These are phyloP conservation scores for Monascus purpureus DNA, from an alignment of 495 filamentous ascomycete genomes.

Conservation along the genomic window DNA sequence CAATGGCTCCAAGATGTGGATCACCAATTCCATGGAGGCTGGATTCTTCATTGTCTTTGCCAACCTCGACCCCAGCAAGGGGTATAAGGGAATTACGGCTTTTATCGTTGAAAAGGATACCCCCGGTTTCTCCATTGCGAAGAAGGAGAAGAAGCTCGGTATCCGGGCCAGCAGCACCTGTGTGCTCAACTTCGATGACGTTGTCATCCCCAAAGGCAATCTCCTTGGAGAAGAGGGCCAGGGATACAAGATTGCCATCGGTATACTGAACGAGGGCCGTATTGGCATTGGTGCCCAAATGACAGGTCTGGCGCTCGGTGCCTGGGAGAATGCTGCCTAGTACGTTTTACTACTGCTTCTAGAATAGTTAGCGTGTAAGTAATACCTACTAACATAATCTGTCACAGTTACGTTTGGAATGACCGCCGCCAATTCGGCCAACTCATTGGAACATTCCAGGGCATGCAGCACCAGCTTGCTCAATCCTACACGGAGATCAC, in stretches of 20 bases:
- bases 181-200: slow-evolving; percentile 94
- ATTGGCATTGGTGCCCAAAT: slow-evolving; percentile 98
- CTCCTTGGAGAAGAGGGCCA: slow-evolving; percentile 77
- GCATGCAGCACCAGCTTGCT: slow-evolving; percentile 97
- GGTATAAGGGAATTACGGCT: slow-evolving; percentile 91
- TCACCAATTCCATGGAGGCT: slow-evolving; percentile 90
- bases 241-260: slow-evolving; percentile 96
- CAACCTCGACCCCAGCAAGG: slow-evolving; percentile 75
- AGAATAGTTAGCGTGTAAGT: background rate
- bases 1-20: slow-evolving; percentile 97
- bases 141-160: slow-evolving; percentile 99
- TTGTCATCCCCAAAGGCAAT: slow-evolving; percentile 76
- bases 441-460: slow-evolving; percentile 89
- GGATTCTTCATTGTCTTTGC: slow-evolving; percentile 97
- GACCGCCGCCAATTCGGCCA: slow-evolving; percentile 95
- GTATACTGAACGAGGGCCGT: slow-evolving; percentile 89
- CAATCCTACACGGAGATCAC: slow-evolving; percentile 90
- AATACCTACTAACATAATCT: background rate
- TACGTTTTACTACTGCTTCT: slow-evolving; percentile 22
- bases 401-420: slow-evolving; percentile 71
- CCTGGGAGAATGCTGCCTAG: slow-evolving; percentile 88
- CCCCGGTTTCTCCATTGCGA: slow-evolving; percentile 85
- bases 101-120: slow-evolving; percentile 88
- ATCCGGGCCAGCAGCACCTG: slow-evolving; percentile 93
- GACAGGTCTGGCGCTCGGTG: slow-evolving; percentile 90